A percentile compares a stretch with the other conserved stretches of the same genome.
Conservation (phyloP, 2,329 filamentous ascomycete genomes). For the Colletotrichum magnum region DNA sequence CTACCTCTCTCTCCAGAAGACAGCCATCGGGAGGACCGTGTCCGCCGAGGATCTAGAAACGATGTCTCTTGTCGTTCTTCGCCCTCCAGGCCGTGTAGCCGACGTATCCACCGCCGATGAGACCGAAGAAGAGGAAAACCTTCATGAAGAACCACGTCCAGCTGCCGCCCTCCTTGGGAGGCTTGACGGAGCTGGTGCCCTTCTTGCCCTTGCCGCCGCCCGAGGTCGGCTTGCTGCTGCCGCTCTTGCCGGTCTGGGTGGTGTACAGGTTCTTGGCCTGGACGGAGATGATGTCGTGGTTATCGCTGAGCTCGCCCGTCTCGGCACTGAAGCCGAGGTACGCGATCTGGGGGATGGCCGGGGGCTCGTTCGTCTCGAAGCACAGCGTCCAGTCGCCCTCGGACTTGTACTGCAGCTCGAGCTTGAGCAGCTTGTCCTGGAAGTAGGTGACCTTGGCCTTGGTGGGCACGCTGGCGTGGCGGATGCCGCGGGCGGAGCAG, state of each 20-base stretch:
- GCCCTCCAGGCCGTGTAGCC: constrained; percentile 88
- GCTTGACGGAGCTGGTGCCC: constrained; percentile 53
- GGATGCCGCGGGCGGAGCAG: constrained; percentile 93
- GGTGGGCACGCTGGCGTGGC: constrained; percentile 83
- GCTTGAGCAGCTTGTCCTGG: constrained; percentile 90
- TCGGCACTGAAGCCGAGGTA: constrained; percentile 87
- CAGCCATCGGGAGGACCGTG: background rate
- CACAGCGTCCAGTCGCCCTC: constrained; percentile 91
- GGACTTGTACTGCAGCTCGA: constrained; percentile 94
- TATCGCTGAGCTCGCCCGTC: constrained; percentile 96
- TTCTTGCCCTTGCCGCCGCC: constrained; percentile 44
- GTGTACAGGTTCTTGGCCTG: constrained; percentile 91
- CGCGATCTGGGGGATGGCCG: constrained; percentile 82
- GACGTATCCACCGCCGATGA: constrained; percentile 82
- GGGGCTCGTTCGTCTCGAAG: constrained; percentile 81
- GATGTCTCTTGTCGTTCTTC: constrained; percentile 71
- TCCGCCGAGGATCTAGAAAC: constrained; percentile 60
- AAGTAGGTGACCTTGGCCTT: constrained; percentile 95
- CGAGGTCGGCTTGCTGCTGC: constrained; percentile 49
- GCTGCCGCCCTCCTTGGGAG: constrained; percentile 62
- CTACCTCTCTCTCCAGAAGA: background rate
- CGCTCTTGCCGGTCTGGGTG: constrained; percentile 54
- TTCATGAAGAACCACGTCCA: constrained; percentile 82
- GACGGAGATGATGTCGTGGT: constrained; percentile 95
- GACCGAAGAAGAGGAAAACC: constrained; percentile 80